phyloP scores from a whole-genome alignment of 345 rosid species.

The Eucalyptus marginata region DNA sequence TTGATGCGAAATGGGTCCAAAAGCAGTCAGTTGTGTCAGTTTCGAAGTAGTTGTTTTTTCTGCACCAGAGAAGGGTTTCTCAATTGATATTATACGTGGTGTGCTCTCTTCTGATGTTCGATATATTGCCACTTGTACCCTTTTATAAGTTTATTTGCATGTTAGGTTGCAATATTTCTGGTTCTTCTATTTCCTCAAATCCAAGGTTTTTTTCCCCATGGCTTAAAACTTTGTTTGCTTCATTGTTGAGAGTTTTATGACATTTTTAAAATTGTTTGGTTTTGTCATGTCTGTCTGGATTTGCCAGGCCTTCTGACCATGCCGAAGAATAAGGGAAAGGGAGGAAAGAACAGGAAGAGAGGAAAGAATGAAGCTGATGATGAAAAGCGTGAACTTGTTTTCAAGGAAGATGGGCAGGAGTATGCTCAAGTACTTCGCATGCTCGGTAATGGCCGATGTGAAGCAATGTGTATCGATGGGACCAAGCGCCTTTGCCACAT shows the following conservation, averaged over 20 bases:
- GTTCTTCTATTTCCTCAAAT: not conserved
- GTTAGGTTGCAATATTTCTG: not conserved
- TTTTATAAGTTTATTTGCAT: not conserved
- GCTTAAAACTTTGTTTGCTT: not conserved
- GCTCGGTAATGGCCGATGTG: not conserved
- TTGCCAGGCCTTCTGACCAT: not conserved
- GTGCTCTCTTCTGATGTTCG: not conserved
- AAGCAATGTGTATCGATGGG: not conserved
- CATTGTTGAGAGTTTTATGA: not conserved
- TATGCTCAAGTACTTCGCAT: not conserved
- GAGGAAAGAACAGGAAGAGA: not conserved
- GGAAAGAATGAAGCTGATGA: not conserved
- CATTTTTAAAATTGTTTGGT: not conserved
- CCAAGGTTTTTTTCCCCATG: not conserved
- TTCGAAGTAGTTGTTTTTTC: not conserved
- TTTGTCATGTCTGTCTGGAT: not conserved
- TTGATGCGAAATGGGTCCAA: not conserved
- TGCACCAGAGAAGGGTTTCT: not conserved
- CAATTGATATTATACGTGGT: not conserved
- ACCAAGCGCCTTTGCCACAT: not conserved
- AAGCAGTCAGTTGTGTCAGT: not conserved
- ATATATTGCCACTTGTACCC: not conserved
- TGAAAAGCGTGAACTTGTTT: not conserved
- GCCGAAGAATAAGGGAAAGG: not conserved
- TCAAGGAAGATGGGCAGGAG: not conserved